phyloP scores from a whole-genome alignment of 352 stramenopile species.

The Saprolegnia diclina region DNA sequence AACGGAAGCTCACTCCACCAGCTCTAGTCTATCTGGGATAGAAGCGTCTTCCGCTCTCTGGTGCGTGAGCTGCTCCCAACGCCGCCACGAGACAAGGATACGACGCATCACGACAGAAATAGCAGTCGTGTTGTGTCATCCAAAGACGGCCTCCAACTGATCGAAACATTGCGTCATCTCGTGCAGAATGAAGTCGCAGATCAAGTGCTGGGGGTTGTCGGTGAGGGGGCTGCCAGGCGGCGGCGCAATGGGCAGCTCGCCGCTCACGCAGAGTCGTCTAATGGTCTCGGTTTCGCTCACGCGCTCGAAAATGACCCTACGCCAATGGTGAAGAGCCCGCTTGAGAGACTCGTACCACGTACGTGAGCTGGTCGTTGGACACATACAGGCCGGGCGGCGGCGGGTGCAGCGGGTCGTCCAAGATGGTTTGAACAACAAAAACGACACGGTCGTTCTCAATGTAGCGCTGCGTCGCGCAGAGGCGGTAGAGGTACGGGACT shows the following conservation, averaged over 20 bases:
- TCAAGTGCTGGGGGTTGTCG: conserved; percentile 1
- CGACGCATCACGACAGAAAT: neutral
- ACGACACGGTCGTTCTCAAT: conserved; percentile 3
- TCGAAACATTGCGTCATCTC: neutral
- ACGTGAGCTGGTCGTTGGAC: conserved; percentile 5
- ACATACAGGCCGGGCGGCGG: neutral
- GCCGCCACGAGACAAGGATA: too few relatives aligned
- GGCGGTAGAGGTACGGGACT: neutral
- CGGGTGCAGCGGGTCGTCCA: neutral
- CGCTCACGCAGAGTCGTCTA: neutral
- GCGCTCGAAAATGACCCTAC: conserved; percentile 1
- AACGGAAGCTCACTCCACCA: too few relatives aligned
- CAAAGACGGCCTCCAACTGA: neutral
- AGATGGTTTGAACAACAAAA: neutral
- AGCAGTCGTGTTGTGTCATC: neutral
- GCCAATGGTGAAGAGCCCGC: neutral
- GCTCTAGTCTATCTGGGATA: too few relatives aligned
- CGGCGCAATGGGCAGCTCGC: neutral
- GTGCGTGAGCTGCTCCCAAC: too few relatives aligned
- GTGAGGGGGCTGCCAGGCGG: neutral
- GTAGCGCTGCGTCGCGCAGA: neutral
- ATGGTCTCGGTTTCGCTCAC: neutral
- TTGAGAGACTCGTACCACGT: neutral
- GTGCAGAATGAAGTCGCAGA: conserved; percentile 14
- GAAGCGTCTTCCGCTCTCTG: too few relatives aligned